A percentile compares a stretch with the other conserved stretches of the same genome.
phyloP scores from a whole-genome alignment of 139 green algal genomes.

The Coccomyxa sp. region DNA sequence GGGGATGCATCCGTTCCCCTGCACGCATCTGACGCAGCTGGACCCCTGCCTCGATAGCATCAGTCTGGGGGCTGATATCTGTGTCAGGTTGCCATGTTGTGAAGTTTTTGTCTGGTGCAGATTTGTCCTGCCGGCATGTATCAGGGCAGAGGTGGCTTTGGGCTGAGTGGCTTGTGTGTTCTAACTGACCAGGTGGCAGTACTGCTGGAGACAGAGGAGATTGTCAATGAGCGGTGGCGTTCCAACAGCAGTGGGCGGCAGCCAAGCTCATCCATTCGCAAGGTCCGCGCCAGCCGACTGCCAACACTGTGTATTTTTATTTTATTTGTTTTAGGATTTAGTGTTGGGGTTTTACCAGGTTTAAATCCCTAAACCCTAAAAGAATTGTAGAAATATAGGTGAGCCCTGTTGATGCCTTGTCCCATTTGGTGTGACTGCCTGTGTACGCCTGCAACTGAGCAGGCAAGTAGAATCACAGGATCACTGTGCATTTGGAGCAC shows the following conservation, averaged over 20 bases:
- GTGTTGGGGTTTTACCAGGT: too few relatives aligned
- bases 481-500: not conserved
- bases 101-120: not conserved
- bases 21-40: not conserved
- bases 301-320: too few relatives aligned
- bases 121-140: not conserved
- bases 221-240: slow-evolving; percentile 33
- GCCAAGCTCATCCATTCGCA: not conserved
- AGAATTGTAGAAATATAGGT: not conserved
- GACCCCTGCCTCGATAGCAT: not conserved
- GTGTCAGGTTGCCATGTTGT: too few relatives aligned
- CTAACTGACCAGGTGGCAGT: slow-evolving; percentile 41
- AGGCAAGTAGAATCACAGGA: not conserved
- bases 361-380: not conserved
- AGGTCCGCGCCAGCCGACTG: not conserved
- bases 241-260: not conserved
- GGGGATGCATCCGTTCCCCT: not conserved
- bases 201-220: slow-evolving; percentile 62
- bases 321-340: too few relatives aligned
- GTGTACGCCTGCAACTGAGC: not conserved
- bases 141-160: not conserved
- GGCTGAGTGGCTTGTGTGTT: not conserved
- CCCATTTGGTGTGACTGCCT: not conserved
- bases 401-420: not conserved
- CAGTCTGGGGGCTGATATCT: too few relatives aligned